phyloP scores from a whole-genome alignment of 2,329 filamentous ascomycete genomes.

The Pseudocercospora pini-densiflorae region DNA sequence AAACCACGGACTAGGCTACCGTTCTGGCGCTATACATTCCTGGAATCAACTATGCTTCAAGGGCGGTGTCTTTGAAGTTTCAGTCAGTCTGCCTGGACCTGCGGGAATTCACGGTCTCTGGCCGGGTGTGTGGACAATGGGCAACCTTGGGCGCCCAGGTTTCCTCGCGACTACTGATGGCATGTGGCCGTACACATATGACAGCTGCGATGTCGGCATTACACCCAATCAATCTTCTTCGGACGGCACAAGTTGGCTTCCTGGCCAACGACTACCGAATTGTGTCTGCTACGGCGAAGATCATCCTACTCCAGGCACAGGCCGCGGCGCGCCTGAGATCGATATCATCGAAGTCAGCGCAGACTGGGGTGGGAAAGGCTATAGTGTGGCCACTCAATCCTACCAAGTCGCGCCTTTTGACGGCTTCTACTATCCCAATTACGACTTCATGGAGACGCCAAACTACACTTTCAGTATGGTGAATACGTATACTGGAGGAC shows the following conservation, averaged over 20 bases:
- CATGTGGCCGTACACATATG: slow-evolving; percentile 61
- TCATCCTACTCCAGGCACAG: slow-evolving; percentile 53
- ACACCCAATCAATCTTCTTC: slow-evolving; percentile 54
- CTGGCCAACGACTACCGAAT: slow-evolving; percentile 51
- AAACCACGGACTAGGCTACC: slow-evolving; percentile 62
- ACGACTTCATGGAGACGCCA: slow-evolving; percentile 57
- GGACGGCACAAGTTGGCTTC: slow-evolving; percentile 49
- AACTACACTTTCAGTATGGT: slow-evolving; percentile 53
- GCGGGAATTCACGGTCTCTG: slow-evolving; percentile 55
- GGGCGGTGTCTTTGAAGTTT: slow-evolving; percentile 58
- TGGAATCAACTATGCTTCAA: slow-evolving; percentile 61
- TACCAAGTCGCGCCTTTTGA: slow-evolving; percentile 57
- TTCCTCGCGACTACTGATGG: slow-evolving; percentile 59
- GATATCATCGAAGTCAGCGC: slow-evolving; percentile 55
- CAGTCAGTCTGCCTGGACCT: slow-evolving; percentile 57
- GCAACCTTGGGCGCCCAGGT: slow-evolving; percentile 58
- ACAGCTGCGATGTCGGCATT: slow-evolving; percentile 54
- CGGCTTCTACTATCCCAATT: slow-evolving; percentile 57
- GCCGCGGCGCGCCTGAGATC: slow-evolving; percentile 55
- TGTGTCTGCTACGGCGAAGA: slow-evolving; percentile 53
- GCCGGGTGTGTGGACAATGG: slow-evolving; percentile 61
- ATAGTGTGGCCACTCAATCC: slow-evolving; percentile 54
- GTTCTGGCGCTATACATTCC: slow-evolving; percentile 58
- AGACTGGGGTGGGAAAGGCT: slow-evolving; percentile 44
- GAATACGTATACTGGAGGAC: slow-evolving; percentile 59